phyloP scores from a whole-genome alignment of 805 yeast genomes.

The Kazachstania viticola region DNA sequence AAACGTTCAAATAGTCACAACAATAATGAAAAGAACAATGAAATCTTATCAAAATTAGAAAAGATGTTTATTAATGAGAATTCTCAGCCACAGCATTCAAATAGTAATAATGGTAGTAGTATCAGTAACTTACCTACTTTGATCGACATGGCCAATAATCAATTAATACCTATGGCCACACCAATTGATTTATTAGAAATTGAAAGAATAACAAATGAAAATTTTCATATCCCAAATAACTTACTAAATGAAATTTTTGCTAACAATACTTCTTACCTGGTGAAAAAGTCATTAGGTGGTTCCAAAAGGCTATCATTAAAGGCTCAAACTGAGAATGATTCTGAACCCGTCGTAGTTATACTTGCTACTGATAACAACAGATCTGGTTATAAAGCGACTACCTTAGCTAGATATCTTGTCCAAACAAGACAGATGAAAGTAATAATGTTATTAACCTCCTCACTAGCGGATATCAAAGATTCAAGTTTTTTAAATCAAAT shows the following conservation, averaged over 20 bases:
- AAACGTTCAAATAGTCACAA: too few species aligned
- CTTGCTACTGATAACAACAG: slow-evolving; percentile 58
- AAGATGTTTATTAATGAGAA: slow-evolving; percentile 14
- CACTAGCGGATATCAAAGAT: slow-evolving; percentile 20
- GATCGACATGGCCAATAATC: slow-evolving; percentile 12
- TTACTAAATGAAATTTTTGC: slow-evolving; percentile 57
- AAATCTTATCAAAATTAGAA: slow-evolving; percentile 10
- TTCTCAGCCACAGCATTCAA: slow-evolving; percentile 6
- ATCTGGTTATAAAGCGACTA: slow-evolving; percentile 65
- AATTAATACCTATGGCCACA: slow-evolving; percentile 46
- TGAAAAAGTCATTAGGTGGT: slow-evolving; percentile 64
- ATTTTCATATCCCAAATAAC: slow-evolving; percentile 37
- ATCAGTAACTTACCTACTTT: too few species aligned
- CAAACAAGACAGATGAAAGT: slow-evolving; percentile 56
- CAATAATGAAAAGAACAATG: slow-evolving; percentile 2
- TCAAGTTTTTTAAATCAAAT: slow-evolving; percentile 27
- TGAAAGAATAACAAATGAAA: slow-evolving; percentile 46
- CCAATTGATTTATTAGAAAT: slow-evolving; percentile 73
- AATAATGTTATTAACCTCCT: slow-evolving; percentile 33
- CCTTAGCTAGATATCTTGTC: slow-evolving; percentile 63
- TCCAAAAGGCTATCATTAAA: slow-evolving; percentile 36
- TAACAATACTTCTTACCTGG: slow-evolving; percentile 47
- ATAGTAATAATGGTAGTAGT: too few species aligned
- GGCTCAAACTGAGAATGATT: slow-evolving; percentile 43
- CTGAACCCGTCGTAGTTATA: slow-evolving; percentile 64